Evolutionary conservation across 2,329 filamentous ascomycete genomes (phyloP).

Genomic region (Monilinia fructigena): DNA sequence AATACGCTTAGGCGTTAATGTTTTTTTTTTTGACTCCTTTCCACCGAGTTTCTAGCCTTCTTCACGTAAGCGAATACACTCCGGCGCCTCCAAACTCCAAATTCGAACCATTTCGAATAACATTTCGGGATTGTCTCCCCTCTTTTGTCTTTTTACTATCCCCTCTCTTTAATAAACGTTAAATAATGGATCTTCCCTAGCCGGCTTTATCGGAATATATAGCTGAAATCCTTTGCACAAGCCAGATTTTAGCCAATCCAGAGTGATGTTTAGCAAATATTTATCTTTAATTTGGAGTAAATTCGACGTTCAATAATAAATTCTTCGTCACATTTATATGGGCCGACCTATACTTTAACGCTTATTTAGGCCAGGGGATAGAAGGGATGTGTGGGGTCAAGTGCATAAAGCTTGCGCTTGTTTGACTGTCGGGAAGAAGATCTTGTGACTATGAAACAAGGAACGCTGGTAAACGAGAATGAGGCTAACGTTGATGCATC

Average conservation of each 20-base stretch:
- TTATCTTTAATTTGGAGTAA: too few species aligned
- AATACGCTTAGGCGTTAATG: neutral
- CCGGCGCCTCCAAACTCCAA: constrained; percentile 3
- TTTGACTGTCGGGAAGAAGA: neutral
- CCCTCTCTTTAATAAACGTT: too few species aligned
- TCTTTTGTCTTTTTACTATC: neutral
- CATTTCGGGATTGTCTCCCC: constrained; percentile 1
- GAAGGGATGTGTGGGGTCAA: neutral
- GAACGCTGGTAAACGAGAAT: neutral
- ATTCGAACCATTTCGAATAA: too few species aligned
- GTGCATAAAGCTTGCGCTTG: constrained; percentile 12
- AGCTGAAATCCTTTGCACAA: too few species aligned
- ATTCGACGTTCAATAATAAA: too few species aligned
- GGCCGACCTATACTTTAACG: too few species aligned
- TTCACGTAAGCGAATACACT: constrained; percentile 1
- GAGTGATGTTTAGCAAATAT: too few species aligned
- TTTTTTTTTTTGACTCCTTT: neutral
- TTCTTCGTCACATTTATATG: too few species aligned
- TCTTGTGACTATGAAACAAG: constrained; percentile 2
- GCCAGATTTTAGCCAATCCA: too few species aligned
- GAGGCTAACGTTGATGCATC: neutral
- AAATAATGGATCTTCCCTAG: too few species aligned
- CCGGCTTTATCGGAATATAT: too few species aligned
- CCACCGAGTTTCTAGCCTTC: constrained; percentile 11
- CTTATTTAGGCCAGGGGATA: too few species aligned